Conservation (phyloP, 257 asterid species). For the Solanum chilense region DNA sequence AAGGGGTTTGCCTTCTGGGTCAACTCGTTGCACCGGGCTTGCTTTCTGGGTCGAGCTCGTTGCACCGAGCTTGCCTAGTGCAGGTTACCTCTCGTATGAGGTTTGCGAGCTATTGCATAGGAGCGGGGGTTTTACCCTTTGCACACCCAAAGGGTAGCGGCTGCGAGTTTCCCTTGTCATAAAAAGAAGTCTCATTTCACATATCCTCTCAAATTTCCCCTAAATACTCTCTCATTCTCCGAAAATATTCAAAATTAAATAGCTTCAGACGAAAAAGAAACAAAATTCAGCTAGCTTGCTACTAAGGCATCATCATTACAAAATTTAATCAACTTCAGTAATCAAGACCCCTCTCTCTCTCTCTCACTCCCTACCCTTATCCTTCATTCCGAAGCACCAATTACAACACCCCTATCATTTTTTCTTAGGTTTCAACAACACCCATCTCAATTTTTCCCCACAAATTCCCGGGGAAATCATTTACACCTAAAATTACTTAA, state of each 20-base stretch:
- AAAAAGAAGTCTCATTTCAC: not conserved
- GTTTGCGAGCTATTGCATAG: too few species aligned
- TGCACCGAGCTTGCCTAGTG: too few species aligned
- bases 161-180: too few species aligned
- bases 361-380: not conserved
- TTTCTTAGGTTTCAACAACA: not conserved
- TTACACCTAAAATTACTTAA: not conserved
- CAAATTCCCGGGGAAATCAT: not conserved
- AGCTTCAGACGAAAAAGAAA: constrained; percentile 27
- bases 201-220: not conserved
- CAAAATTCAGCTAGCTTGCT: not conserved
- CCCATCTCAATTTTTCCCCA: not conserved
- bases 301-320: constrained; percentile 10
- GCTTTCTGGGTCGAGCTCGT: too few species aligned
- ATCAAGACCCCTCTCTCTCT: not conserved
- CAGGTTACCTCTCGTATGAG: too few species aligned
- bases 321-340: not conserved
- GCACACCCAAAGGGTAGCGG: too few species aligned
- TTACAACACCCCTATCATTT: not conserved
- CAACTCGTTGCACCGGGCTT: too few species aligned
- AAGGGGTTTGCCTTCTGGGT: too few species aligned
- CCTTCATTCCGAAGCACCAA: not conserved
- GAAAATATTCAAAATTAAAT: constrained; percentile 6
- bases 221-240: not conserved
- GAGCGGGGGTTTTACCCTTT: too few species aligned